Evolutionary conservation across 208 protist genomes (phyloP).

Genomic region (Angomonas deanei): DNA sequence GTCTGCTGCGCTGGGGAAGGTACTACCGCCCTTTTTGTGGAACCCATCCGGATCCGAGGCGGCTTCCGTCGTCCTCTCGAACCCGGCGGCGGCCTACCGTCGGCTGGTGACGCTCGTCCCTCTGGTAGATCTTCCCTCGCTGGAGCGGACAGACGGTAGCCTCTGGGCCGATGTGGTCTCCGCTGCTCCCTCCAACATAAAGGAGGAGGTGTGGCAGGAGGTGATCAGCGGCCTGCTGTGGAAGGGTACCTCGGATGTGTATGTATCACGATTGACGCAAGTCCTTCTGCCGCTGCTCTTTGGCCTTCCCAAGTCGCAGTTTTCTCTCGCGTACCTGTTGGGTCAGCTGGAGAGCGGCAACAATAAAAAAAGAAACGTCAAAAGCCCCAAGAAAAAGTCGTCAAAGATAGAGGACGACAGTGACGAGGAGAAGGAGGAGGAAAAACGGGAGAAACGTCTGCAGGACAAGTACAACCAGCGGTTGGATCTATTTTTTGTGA

Average conservation of each 20-base stretch:
- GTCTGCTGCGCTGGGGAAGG: too few relatives aligned
- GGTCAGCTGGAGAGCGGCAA: too few relatives aligned
- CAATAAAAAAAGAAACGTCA: too few relatives aligned
- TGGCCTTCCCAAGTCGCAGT: too few relatives aligned
- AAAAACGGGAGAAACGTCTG: neutral
- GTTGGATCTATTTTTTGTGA: neutral
- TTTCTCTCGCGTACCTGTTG: too few relatives aligned
- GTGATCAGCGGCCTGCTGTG: too few relatives aligned
- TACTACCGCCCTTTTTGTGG: too few relatives aligned
- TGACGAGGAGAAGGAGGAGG: neutral
- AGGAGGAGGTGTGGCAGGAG: neutral
- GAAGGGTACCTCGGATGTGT: too few relatives aligned
- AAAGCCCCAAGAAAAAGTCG: neutral
- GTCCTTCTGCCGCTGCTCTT: too few relatives aligned
- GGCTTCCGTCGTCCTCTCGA: too few relatives aligned
- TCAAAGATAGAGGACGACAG: neutral
- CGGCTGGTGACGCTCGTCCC: neutral
- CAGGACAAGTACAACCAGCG: neutral
- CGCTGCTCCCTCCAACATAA: neutral
- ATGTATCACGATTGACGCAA: too few relatives aligned
- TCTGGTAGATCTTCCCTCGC: neutral
- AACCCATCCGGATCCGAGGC: too few relatives aligned
- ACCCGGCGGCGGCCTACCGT: neutral
- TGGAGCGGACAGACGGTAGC: neutral
- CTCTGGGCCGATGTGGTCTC: neutral